Base-by-base conservation (phyloP, 2,329 filamentous ascomycete species). In the Juglanconis sp. region DNA sequence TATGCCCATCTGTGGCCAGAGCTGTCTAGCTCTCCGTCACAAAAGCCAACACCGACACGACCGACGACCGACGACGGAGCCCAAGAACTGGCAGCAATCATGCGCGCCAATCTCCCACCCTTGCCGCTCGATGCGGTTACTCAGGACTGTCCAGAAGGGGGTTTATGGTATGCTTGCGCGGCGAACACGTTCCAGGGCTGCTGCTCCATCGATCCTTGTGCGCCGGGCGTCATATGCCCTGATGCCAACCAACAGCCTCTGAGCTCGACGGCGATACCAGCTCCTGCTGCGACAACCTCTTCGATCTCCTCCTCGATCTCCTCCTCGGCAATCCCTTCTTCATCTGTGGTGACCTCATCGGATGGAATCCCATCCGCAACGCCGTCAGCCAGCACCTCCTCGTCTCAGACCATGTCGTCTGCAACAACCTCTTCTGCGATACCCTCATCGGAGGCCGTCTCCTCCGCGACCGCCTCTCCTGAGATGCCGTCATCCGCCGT, bases 201-300 rank as follows among this genome's bases (percentile, higher is more conserved):
- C 53, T 84, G 81, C 66, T 67, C 70, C 13, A 67, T 73, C 13
- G 68, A 81, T 61, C 74, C 79, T 15, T 84, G 81, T 65, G 58
- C 63, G 3, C 54, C 69, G 52, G 49, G 58, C 5, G 50, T 55
- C 3, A 63, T 59, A 6, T 79, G 76, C 59, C 73, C 73, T 9
- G 65, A 61, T 40, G 35, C 38, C 53, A 10, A 24, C 56, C 57
- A 32, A 24, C 17, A 24, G 55, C 64, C 53, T 54, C 56, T 46
- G 47, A 53, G 13, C 34, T 53, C 50, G 13, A 47, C 49, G 55
- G 63, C 59, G 5, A 62, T 51, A n/a, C 10, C 15, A 38, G 32
- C 44, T 10, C 44, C 57, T 15, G 5, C 32, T 7, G 8, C 34
- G 7, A 24, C 30, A 17, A 17, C 52, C 13, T 32, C 52, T 40